A percentile compares a stretch with the other conserved stretches of the same genome.
phyloP scores from a whole-genome alignment of 495 filamentous ascomycete species.

The Lasiosphaeris hirsuta region DNA sequence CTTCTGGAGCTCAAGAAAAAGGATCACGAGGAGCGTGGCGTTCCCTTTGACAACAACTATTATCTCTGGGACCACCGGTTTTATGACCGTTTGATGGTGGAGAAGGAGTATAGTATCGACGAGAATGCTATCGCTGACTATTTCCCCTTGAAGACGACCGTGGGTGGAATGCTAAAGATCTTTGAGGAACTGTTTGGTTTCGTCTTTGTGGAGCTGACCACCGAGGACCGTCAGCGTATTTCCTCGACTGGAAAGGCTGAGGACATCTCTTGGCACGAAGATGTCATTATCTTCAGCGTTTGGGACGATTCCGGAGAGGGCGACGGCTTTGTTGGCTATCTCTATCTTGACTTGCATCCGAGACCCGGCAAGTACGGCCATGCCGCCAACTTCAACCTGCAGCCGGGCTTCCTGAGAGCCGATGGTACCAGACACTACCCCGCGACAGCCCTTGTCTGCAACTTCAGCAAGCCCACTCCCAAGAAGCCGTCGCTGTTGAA shows the following conservation, averaged over 20 bases:
- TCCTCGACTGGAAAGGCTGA: slow-evolving; percentile 53
- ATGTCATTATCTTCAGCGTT: slow-evolving; percentile 61
- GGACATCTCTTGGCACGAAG: slow-evolving; percentile 59
- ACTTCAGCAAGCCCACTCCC: slow-evolving; percentile 62
- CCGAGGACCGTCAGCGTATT: slow-evolving; percentile 46
- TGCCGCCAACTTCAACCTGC: slow-evolving; percentile 75
- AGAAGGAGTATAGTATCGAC: slow-evolving; percentile 85
- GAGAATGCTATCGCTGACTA: slow-evolving; percentile 89
- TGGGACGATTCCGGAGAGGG: slow-evolving; percentile 60
- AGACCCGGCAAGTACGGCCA: slow-evolving; percentile 63
- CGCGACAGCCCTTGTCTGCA: slow-evolving; percentile 62
- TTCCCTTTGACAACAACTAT: slow-evolving; percentile 66
- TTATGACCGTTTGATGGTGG: slow-evolving; percentile 90
- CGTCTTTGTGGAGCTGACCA: slow-evolving; percentile 76
- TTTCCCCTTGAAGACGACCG: slow-evolving; percentile 82
- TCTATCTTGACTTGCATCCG: slow-evolving; percentile 63
- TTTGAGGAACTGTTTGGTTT: slow-evolving; percentile 93
- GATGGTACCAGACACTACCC: slow-evolving; percentile 58
- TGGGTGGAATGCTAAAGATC: slow-evolving; percentile 87
- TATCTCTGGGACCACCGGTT: slow-evolving; percentile 84
- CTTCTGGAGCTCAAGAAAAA: slow-evolving; percentile 76
- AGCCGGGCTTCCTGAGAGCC: slow-evolving; percentile 56
- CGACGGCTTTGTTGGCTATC: slow-evolving; percentile 58
- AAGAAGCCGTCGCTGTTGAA: slow-evolving; percentile 60
- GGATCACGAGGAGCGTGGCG: slow-evolving; percentile 58